These are phyloP conservation scores for Hypoxylon intermedium DNA, from an alignment of 495 filamentous ascomycete species.

Conservation along the genomic window DNA sequence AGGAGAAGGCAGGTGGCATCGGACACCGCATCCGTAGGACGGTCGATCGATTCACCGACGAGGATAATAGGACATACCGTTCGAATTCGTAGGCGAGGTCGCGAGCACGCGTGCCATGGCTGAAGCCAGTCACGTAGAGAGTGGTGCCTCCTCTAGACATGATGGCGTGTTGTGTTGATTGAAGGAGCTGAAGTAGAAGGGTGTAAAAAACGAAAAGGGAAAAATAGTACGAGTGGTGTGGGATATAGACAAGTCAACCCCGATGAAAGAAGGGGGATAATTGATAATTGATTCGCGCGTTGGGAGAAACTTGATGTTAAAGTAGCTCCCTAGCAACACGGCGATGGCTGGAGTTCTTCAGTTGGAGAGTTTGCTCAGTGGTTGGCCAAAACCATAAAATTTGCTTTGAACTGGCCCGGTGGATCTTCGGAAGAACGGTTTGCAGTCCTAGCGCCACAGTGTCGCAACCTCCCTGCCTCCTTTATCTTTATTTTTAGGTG, in stretches of 20 bases:
- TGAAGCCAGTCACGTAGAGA: slow-evolving; percentile 96
- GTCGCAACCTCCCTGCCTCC: too few species aligned
- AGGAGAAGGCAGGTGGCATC: slow-evolving; percentile 44
- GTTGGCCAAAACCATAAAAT: slow-evolving; percentile 34
- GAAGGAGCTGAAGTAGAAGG: slow-evolving; percentile 29
- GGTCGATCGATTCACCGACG: slow-evolving; percentile 46
- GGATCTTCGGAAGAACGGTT: slow-evolving; percentile 16
- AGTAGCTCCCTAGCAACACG: slow-evolving; percentile 19
- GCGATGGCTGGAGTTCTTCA: slow-evolving; percentile 7
- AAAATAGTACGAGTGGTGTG: too few species aligned
- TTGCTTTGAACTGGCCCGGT: slow-evolving; percentile 27
- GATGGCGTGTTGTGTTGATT: slow-evolving; percentile 38
- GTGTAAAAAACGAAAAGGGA: slow-evolving; percentile 12
- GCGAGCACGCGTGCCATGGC: slow-evolving; percentile 97
- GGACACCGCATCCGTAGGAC: slow-evolving; percentile 46
- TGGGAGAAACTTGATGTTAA: slow-evolving; percentile 17
- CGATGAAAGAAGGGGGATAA: slow-evolving; percentile 18
- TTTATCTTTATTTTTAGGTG: too few species aligned
- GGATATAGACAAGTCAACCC: slow-evolving; percentile 20
- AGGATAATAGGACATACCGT: slow-evolving; percentile 76
- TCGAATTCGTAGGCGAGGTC: slow-evolving; percentile 94
- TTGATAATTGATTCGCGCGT: slow-evolving; percentile 21
- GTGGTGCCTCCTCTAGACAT: slow-evolving; percentile 96
- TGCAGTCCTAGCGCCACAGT: slow-evolving; percentile 14
- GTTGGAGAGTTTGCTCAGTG: slow-evolving; percentile 17